phyloP scores from a whole-genome alignment of 75 land plant species.

The Isoetes taiwanensis region DNA sequence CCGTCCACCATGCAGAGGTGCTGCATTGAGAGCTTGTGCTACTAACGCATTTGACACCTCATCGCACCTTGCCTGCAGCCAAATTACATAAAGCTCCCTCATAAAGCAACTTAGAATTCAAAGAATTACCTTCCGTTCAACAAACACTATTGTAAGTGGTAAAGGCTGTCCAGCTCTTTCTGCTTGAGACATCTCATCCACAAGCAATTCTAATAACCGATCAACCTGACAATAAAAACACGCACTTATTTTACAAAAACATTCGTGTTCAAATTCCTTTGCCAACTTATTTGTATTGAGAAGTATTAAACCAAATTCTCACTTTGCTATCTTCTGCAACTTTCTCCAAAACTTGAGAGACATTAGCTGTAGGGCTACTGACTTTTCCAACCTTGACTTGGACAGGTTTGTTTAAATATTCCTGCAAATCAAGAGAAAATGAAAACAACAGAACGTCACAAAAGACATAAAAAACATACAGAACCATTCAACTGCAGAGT shows the following conservation, averaged over 20 bases:
- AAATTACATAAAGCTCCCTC: not conserved
- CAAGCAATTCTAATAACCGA: slow-evolving; percentile 44
- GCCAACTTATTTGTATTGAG: no score
- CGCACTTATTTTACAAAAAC: no score
- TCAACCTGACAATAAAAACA: slow-evolving; percentile 32
- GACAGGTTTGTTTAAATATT: slow-evolving; percentile 44
- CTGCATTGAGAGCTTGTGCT: slow-evolving; percentile 56
- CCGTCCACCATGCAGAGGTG: slow-evolving; percentile 70
- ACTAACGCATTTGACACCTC: slow-evolving; percentile 61
- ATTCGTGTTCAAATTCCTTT: no score
- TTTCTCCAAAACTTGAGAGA: slow-evolving; percentile 46
- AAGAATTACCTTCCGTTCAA: slow-evolving; percentile 53
- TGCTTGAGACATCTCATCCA: slow-evolving; percentile 46
- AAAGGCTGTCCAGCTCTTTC: slow-evolving; percentile 34
- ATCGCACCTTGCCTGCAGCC: slow-evolving; percentile 52
- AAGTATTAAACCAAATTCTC: not conserved
- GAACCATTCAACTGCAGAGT: not conserved
- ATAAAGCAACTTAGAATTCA: not conserved
- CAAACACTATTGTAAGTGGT: slow-evolving; percentile 65
- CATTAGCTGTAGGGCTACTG: slow-evolving; percentile 69
- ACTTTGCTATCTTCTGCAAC: slow-evolving; percentile 56
- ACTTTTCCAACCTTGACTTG: slow-evolving; percentile 75
- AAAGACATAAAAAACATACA: no score
- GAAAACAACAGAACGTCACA: no score
- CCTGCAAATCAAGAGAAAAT: slow-evolving; percentile 18